A percentile compares a stretch with the other conserved stretches of the same genome.
Conservation (phyloP, 164 flowering plant species). For the Vitis amurensis region DNA sequence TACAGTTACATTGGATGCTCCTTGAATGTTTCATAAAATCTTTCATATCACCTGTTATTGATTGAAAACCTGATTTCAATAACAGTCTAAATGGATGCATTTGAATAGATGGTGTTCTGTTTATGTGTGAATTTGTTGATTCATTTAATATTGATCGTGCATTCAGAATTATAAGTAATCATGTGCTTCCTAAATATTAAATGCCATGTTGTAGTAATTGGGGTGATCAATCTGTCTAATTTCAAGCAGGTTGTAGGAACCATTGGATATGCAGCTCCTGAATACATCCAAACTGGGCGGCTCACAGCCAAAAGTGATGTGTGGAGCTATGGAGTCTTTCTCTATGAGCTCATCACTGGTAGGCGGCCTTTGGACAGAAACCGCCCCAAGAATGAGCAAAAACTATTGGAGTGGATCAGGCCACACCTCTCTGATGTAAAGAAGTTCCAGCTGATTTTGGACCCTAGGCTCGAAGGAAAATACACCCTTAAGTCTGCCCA, state of each 20-base stretch:
- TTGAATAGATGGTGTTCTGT: not conserved
- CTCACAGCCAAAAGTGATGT: slow-evolving; percentile 84
- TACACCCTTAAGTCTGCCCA: slow-evolving; percentile 55
- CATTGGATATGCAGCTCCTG: slow-evolving; percentile 97
- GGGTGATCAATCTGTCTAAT: not conserved
- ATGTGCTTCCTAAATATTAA: no score
- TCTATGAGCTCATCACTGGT: slow-evolving; percentile 90
- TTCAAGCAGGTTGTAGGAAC: slow-evolving; percentile 80
- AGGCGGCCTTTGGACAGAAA: slow-evolving; percentile 73
- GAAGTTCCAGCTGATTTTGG: slow-evolving; percentile 68
- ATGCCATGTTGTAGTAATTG: not conserved
- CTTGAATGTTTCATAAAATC: not conserved
- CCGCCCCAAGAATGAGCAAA: slow-evolving; percentile 78
- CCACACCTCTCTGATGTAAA: slow-evolving; percentile 60
- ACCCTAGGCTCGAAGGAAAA: slow-evolving; percentile 70
- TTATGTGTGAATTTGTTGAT: not conserved
- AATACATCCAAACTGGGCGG: slow-evolving; percentile 81
- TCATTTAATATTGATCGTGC: not conserved
- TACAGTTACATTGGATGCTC: not conserved
- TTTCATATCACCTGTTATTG: not conserved
- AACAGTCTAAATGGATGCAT: not conserved
- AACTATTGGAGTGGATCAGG: slow-evolving; percentile 79
- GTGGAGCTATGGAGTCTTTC: slow-evolving; percentile 91
- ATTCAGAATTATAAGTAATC: no score
- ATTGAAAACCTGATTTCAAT: not conserved